A percentile compares a stretch with the other conserved stretches of the same genome.
Evolutionary conservation across 768 basidiomycete species (phyloP).

Genomic region (Megacollybia marginata): DNA sequence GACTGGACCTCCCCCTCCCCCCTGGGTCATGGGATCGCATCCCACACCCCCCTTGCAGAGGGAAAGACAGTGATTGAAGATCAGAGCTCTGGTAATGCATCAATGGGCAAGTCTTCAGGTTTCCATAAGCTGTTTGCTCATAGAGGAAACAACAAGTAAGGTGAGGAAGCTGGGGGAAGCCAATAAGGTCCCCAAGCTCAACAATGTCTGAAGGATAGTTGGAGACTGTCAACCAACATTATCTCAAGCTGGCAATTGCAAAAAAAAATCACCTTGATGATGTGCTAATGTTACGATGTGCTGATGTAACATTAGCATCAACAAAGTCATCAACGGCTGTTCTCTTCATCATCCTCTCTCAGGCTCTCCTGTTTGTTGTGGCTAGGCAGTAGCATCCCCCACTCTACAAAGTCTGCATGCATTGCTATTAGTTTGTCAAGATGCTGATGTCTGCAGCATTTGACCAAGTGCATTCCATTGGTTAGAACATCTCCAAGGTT

Average conservation of each 20-base stretch:
- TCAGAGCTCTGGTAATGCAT: slow-evolving; percentile 1
- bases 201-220: slow-evolving; percentile 7
- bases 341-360: slow-evolving; percentile 3
- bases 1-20: too few species aligned
- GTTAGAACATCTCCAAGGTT: slow-evolving; percentile 10
- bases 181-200: slow-evolving; percentile 7
- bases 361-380: slow-evolving; percentile 1
- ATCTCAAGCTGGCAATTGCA: background rate
- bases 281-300: too few species aligned
- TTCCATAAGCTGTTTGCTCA: slow-evolving; percentile 6
- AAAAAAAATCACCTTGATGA: slow-evolving; percentile 2
- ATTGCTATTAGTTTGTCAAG: slow-evolving; percentile 4
- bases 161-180: slow-evolving; percentile 7
- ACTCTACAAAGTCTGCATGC: background rate
- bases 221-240: slow-evolving; percentile 3
- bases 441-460: slow-evolving; percentile 7
- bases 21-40: too few species aligned
- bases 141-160: slow-evolving; percentile 13
- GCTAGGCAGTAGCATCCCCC: too few species aligned
- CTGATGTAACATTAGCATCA: slow-evolving; percentile 4
- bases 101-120: background rate
- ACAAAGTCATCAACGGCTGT: slow-evolving; percentile 1
- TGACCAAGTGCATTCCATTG: slow-evolving; percentile 8
- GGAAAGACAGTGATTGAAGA: slow-evolving; percentile 6
- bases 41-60: too few species aligned